phyloP scores from a whole-genome alignment of 768 basidiomycete genomes.

The Trametes coccinea region DNA sequence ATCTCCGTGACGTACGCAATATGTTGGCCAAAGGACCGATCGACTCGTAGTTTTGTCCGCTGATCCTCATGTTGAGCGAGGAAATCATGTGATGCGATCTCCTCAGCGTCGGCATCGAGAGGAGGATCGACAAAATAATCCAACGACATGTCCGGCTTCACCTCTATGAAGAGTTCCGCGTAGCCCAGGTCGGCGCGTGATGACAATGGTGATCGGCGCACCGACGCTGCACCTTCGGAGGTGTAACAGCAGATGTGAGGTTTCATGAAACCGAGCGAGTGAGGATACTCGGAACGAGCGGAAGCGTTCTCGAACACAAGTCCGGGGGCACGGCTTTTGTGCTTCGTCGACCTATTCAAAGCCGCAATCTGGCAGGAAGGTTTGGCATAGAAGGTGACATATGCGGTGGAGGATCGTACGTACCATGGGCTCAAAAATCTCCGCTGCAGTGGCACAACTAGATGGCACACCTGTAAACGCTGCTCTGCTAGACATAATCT shows the following conservation, averaged over 20 bases:
- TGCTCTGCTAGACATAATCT: not conserved
- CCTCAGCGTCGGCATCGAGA: not conserved
- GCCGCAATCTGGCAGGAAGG: not conserved
- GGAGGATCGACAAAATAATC: conserved; percentile 10
- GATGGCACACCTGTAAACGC: not conserved
- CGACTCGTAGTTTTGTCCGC: not conserved
- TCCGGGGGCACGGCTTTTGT: not conserved
- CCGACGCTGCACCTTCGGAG: not conserved
- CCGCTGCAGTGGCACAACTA: not conserved
- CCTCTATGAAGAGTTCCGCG: conserved; percentile 17
- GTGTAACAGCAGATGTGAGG: conserved; percentile 9
- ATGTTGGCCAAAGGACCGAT: not conserved
- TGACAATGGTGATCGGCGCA: not conserved
- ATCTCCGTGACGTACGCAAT: conserved; percentile 1
- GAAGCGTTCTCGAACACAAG: conserved; percentile 1
- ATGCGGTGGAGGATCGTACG: not conserved
- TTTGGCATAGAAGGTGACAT: not conserved
- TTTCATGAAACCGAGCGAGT: not conserved
- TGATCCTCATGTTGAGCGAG: not conserved
- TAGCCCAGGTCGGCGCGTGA: conserved; percentile 1
- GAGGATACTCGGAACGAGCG: not conserved
- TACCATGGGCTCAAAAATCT: not conserved
- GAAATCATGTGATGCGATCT: not conserved
- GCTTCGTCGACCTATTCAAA: not conserved
- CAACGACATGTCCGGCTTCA: not conserved